These are phyloP conservation scores for Plasmodium knowlesi DNA, from an alignment of 169 alveolate genomes.

Conservation along the genomic window DNA sequence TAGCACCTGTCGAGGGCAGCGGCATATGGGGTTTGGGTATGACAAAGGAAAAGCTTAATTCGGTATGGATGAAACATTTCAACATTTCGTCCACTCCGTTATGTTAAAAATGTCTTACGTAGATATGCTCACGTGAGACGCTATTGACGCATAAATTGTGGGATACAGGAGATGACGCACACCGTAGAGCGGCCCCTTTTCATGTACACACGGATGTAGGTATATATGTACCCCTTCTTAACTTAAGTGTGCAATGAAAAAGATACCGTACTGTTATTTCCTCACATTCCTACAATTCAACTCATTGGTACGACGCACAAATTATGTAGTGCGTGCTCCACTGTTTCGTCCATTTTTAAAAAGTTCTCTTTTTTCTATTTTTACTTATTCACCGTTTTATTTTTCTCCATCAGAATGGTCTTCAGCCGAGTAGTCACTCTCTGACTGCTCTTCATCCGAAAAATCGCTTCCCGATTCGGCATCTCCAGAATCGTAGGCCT, in stretches of 20 bases:
- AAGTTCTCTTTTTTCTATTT: background rate
- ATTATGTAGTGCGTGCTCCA: background rate
- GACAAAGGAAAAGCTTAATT: background rate
- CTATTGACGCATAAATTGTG: background rate
- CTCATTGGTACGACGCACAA: background rate
- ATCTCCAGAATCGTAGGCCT: background rate
- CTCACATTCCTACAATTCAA: background rate
- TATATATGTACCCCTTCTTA: background rate
- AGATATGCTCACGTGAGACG: background rate
- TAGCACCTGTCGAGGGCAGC: background rate
- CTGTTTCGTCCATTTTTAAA: background rate
- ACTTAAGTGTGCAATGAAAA: background rate
- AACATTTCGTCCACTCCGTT: background rate
- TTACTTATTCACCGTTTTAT: background rate
- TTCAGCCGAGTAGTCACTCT: background rate
- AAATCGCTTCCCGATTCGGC: conserved; percentile 18
- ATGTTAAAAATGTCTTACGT: background rate
- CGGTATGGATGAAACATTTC: background rate
- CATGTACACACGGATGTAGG: background rate
- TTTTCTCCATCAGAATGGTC: background rate
- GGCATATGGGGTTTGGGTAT: background rate
- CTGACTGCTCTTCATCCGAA: conserved; percentile 23
- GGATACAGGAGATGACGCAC: background rate
- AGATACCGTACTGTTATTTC: background rate
- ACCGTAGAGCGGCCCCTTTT: background rate